A percentile compares a stretch with the other conserved stretches of the same genome.
Conservation (phyloP, 208 protist species). For the Novymonas esmeraldas region DNA sequence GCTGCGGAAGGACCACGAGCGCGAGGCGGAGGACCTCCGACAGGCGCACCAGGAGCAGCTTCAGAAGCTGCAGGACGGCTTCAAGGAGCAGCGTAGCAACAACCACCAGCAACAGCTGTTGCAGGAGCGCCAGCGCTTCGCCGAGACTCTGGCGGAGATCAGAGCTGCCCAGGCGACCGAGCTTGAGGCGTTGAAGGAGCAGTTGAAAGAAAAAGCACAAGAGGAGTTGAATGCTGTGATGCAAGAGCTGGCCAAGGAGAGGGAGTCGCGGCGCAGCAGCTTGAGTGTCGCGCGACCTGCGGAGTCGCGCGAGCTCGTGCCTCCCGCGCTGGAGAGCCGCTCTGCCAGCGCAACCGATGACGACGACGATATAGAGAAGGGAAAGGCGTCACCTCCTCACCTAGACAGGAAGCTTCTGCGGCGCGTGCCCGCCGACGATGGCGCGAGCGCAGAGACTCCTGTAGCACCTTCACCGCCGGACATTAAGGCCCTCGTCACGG, state of each 20-base stretch:
- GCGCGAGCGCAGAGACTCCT: not conserved
- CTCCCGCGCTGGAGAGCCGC: constrained; percentile 18
- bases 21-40: constrained; percentile 21
- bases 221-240: constrained; percentile 56
- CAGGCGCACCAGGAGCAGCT: constrained; percentile 22
- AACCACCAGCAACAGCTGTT: constrained; percentile 27
- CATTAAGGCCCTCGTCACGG: constrained; percentile 66
- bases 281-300: not conserved
- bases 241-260: constrained; percentile 49
- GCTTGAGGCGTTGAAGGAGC: constrained; percentile 44
- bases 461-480: constrained; percentile 24
- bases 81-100: constrained; percentile 17
- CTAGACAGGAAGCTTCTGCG: constrained; percentile 30
- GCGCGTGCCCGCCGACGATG: constrained; percentile 4
- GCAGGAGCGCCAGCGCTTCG: constrained; percentile 25
- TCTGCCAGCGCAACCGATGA: constrained; percentile 38
- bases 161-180: constrained; percentile 35
- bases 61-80: constrained; percentile 21
- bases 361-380: constrained; percentile 13
- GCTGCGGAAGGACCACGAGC: constrained; percentile 12
- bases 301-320: constrained; percentile 15
- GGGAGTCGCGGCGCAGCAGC: constrained; percentile 8
- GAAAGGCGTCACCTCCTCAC: constrained; percentile 23
- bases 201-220: constrained; percentile 51
- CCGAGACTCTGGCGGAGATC: constrained; percentile 31